Base-by-base conservation (phyloP, 208 protist genomes). In the Novymonas esmeraldas region DNA sequence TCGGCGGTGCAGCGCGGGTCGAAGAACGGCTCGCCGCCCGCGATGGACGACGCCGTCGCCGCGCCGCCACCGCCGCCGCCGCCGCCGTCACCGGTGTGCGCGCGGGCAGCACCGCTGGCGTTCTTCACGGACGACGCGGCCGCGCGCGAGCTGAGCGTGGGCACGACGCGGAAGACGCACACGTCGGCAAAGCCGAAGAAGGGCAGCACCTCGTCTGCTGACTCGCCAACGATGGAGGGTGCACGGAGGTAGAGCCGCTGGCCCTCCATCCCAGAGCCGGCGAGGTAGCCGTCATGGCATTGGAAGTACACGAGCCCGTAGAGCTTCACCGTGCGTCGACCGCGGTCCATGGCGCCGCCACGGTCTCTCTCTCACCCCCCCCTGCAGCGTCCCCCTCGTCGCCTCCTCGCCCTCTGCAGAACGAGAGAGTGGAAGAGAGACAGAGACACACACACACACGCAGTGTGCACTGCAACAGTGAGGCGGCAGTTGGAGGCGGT, bases 261-360 rank as follows among this genome's bases (percentile, higher is more conserved):
- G 9, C 68, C 73, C 33, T 79, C 74, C 13, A 90, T 39, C 9
- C 87, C 87, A 0, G 76, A 64, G 1, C 74, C 76, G 18, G 73
- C 76, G 13, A 93, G 64, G 66, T 79, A 93, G n/a, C 87, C 87
- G 44, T 93, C 78, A 18, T 69, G 61, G 68, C 87, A 93, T 48
- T 81, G 80, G 31, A 93, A 72, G 57, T 84, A 79, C 28, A 90
- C 67, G 64, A 89, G 73, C 0, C 79, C 73, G 36, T 79, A 74
- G 49, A 87, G 80, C 55, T 82, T 85, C 13, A 93, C 64, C 9
- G 73, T 73, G 13, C 73, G 59, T 18, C 76, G 81, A 31, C 63
- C 82, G 52, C 84, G 84, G 39, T 88, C 81, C 82, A 90, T 90
- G n/a, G n/a, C n/a, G n/a, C n/a, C n/a, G n/a, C n/a, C n/a, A n/a